Evolutionary conservation across 129 eudicot genomes (phyloP), one percentile per base, ranked within the genome.

Genomic region (Arctium minus): DNA sequence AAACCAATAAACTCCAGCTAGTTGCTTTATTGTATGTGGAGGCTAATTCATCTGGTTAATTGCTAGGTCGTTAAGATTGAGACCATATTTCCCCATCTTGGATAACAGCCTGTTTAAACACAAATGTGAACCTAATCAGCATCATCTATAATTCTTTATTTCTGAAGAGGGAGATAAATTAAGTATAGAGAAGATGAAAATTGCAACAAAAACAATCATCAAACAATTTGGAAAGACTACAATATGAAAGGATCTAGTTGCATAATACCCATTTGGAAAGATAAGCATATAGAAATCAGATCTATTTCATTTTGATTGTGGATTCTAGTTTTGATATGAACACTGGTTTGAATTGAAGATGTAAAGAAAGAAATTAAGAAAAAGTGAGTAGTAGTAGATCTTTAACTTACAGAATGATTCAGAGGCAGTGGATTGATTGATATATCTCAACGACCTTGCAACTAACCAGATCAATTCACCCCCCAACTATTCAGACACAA

Each of bases 401-500:
- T 80, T 80, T 80, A 46, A 80, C 78, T 72, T 80, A 72, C 74
- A 32, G 67, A 56, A 15, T 56, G 67, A 17, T 56, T 56, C 67
- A 56, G 50, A 44, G 8, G 56, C 56, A 46, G 27, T 6, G 67
- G 27, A 56, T n/a, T 15, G 67, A 15, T 15, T 53, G 22, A 53
- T 53, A 17, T 53, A 70, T 36, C 60, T 53, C 5, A 80, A 80
- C 84, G 72, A 53, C 78, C 84, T 72, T 80, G 84, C 78, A 80
- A 72, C 84, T 72, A 72, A 72, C 84, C 78, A 72, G 71, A 70
- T 71, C 27, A 80, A 35, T 80, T 71, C 50, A 50, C 72, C 78
- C 8, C 8, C 84, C 62, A 80, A 29, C 37, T 39, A 4, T 69
- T 3, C 36, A 33, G 36, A 33, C 36, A 40, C 75, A 67, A 75